These are phyloP conservation scores for Multifurca ochricompacta DNA, from an alignment of 768 basidiomycete species.

Conservation along the genomic window DNA sequence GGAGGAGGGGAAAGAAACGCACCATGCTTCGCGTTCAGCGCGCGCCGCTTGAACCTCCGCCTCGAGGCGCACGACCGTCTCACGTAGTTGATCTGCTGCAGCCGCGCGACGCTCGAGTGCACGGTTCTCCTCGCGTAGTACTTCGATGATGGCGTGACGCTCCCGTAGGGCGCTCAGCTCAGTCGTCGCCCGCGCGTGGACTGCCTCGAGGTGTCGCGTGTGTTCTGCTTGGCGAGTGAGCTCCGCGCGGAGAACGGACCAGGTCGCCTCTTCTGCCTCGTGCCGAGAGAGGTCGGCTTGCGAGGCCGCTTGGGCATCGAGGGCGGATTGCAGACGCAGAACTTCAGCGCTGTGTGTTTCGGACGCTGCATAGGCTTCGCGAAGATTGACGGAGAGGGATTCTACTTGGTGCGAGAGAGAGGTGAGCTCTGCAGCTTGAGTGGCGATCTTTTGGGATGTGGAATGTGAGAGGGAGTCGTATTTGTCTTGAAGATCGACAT, in stretches of 20 bases:
- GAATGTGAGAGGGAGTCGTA: conserved; percentile 41
- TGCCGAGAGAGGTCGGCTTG: conserved; percentile 28
- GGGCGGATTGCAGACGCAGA: conserved; percentile 38
- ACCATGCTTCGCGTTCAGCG: conserved; percentile 54
- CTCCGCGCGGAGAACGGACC: conserved; percentile 59
- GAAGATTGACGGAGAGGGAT: conserved; percentile 42
- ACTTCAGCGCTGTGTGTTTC: conserved; percentile 36
- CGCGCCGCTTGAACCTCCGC: conserved; percentile 57
- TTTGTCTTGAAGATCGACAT: conserved; percentile 53
- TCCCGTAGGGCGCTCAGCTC: conserved; percentile 51
- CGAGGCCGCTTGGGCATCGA: conserved; percentile 37
- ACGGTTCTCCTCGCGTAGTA: conserved; percentile 68
- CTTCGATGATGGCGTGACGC: conserved; percentile 53
- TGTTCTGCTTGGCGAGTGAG: conserved; percentile 59
- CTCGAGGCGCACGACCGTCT: conserved; percentile 48
- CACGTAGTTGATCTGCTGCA: conserved; percentile 46
- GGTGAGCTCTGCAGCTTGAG: conserved; percentile 45
- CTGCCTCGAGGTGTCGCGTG: conserved; percentile 49
- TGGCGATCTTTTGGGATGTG: conserved; percentile 41
- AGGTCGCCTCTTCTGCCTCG: conserved; percentile 45
- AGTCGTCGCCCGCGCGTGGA: conserved; percentile 45
- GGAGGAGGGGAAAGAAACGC: conserved; percentile 5
- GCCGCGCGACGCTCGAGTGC: conserved; percentile 47
- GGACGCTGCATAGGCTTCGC: conserved; percentile 34
- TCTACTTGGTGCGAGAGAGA: conserved; percentile 39